Evolutionary conservation across 192 early-diverging fungal genomes (phyloP).

Genomic region (Rhizophagus sp.): DNA sequence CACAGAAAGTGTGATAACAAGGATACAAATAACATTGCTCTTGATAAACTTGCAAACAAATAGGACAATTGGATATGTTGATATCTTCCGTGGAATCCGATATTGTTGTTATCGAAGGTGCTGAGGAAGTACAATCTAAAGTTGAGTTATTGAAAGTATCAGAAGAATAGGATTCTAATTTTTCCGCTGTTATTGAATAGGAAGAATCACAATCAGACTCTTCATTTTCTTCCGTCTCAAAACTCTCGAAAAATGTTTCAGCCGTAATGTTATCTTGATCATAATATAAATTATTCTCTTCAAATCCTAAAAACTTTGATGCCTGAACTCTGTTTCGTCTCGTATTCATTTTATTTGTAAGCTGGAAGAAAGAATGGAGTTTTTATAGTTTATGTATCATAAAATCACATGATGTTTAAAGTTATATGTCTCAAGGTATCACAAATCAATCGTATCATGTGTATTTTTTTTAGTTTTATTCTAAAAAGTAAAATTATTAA

Average conservation of each 20-base stretch:
- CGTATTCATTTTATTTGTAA: no score
- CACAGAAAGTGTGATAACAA: conserved; percentile 12
- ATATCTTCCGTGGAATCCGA: background rate
- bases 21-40: background rate
- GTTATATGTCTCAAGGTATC: no score
- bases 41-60: conserved; percentile 1
- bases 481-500: no score
- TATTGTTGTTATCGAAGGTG: background rate
- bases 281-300: background rate
- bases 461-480: no score
- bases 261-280: background rate
- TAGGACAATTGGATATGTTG: background rate
- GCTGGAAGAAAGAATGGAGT: no score
- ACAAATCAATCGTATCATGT: no score
- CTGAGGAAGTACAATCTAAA: background rate
- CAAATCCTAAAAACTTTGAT: background rate
- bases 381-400: no score
- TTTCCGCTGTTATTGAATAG: background rate
- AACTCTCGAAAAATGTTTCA: background rate
- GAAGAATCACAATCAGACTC: background rate
- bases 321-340: background rate
- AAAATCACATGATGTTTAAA: no score
- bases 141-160: background rate
- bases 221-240: background rate
- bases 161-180: background rate